A percentile compares a stretch with the other conserved stretches of the same genome.
phyloP scores from a whole-genome alignment of 2,329 filamentous ascomycete genomes.

The Fusarium armeniacum region DNA sequence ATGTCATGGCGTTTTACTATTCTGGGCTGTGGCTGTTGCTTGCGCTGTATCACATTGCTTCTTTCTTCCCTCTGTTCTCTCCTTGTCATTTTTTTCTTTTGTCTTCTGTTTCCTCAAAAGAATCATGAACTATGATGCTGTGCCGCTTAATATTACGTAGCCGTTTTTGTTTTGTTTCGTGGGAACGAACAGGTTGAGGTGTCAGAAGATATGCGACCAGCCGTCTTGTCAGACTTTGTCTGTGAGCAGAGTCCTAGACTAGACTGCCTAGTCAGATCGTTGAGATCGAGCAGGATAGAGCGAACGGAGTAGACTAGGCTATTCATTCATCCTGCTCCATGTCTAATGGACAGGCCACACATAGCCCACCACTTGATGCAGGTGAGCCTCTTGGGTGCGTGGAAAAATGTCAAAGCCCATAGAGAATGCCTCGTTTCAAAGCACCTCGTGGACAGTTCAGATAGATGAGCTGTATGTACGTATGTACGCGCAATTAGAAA shows the following conservation, averaged over 20 bases:
- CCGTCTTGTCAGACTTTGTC: conserved; percentile 20
- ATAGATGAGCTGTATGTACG: conserved; percentile 14
- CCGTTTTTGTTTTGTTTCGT: neutral
- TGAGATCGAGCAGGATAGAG: neutral
- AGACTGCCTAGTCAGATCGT: neutral
- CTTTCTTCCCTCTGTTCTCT: conserved; percentile 17
- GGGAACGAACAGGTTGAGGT: conserved; percentile 24
- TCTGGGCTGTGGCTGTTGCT: conserved; percentile 1
- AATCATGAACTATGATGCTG: conserved; percentile 29
- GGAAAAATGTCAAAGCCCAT: conserved; percentile 1
- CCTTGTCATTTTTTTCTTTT: conserved; percentile 1
- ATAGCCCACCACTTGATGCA: conserved; percentile 34
- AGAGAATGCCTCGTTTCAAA: conserved; percentile 36
- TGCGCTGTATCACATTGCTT: conserved; percentile 36
- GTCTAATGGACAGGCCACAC: conserved; percentile 4
- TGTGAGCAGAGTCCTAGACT: conserved; percentile 21
- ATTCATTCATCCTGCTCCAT: conserved; percentile 1
- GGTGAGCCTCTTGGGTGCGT: conserved; percentile 34
- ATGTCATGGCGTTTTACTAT: conserved; percentile 23
- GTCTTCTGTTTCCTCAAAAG: conserved; percentile 26
- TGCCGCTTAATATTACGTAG: conserved; percentile 43
- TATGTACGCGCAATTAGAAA: conserved; percentile 34
- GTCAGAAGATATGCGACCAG: conserved; percentile 35
- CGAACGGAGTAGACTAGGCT: neutral
- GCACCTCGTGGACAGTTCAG: conserved; percentile 29